Base-by-base conservation (phyloP, 306 rosid species). In the Lathyrus tuberosus region DNA sequence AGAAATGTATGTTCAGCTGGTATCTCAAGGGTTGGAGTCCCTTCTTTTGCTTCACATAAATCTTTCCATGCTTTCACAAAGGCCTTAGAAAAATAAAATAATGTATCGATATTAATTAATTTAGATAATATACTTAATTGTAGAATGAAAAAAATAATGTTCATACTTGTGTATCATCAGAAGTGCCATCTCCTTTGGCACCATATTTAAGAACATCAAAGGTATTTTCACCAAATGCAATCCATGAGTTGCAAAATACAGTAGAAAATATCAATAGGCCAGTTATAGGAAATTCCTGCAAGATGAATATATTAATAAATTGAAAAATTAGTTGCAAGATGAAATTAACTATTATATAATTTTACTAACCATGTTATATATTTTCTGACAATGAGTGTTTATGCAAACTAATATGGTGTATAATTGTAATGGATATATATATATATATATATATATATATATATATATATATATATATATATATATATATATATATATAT, bases 171-270 rank as follows among this genome's bases (percentile, higher is more conserved):
- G 80, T 46, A 69, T 79, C 84, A 60, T 83, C 82, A 3, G 73
- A 43, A 6, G 1, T 14, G 9, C 74, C 84, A 76, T 83, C 75
- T 64, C 82, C 87, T 63, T 5, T 35, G 28, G 84, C 84, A 60
- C 82, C 84, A 65, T 31, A 80, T 3, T 66, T n/a, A 54, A 80
- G 70, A 15, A 83, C 75, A 10, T 83, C 10, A 52, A 79, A 64
- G n/a, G 15, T 33, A 33, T 6, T 62, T 11, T 59, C 42, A 12
- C 71, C 30, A 28, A 30, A 17, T 31, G 66, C 78, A 15, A 60
- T 11, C 57, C 48, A 43, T 1, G 54, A 46, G 28, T 24, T 66
- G 59, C 51, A 61, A 0, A 57, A 81, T n/a, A 20, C 46, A 61
- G 13, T 52, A n/a, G 56, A 60, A 49, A 72, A 18, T 1, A 53